Conservation (phyloP, 768 basidiomycete genomes). For the Mycena alexandri region DNA sequence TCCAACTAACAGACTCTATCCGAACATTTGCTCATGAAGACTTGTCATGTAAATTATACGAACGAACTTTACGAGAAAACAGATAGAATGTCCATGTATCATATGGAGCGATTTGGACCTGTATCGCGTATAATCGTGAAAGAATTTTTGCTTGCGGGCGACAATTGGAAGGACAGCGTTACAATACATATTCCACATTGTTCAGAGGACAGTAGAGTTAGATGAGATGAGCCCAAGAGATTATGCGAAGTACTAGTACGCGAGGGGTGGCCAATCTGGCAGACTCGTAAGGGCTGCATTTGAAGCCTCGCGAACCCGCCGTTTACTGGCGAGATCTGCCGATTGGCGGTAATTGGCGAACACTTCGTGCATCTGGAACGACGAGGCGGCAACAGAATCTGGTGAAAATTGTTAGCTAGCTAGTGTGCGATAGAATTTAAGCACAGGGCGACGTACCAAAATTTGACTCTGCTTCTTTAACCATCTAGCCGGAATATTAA, state of each 20-base stretch:
- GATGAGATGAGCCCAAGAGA: slow-evolving; percentile 7
- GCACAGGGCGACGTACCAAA: slow-evolving; percentile 55
- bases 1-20: slow-evolving; percentile 74
- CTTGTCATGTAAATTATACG: not conserved
- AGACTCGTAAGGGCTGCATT: slow-evolving; percentile 79
- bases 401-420: slow-evolving; percentile 7
- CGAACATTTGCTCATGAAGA: slow-evolving; percentile 66
- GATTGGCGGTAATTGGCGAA: slow-evolving; percentile 81
- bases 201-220: slow-evolving; percentile 28
- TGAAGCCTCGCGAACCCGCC: slow-evolving; percentile 80
- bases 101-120: slow-evolving; percentile 14
- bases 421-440: too few relatives aligned
- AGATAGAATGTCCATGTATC: slow-evolving; percentile 25
- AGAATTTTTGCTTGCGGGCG: too few relatives aligned
- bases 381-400: slow-evolving; percentile 78
- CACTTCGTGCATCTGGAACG: slow-evolving; percentile 84
- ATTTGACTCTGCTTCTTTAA: slow-evolving; percentile 67
- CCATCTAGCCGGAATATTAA: slow-evolving; percentile 58
- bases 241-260: slow-evolving; percentile 42
- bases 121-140: slow-evolving; percentile 4
- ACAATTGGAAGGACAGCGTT: too few relatives aligned
- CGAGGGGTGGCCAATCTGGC: slow-evolving; percentile 79
- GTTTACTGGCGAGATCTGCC: slow-evolving; percentile 76
- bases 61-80: slow-evolving; percentile 4
- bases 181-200: slow-evolving; percentile 22